Conservation (phyloP, 345 rosid genomes). For the Salix viminalis region DNA sequence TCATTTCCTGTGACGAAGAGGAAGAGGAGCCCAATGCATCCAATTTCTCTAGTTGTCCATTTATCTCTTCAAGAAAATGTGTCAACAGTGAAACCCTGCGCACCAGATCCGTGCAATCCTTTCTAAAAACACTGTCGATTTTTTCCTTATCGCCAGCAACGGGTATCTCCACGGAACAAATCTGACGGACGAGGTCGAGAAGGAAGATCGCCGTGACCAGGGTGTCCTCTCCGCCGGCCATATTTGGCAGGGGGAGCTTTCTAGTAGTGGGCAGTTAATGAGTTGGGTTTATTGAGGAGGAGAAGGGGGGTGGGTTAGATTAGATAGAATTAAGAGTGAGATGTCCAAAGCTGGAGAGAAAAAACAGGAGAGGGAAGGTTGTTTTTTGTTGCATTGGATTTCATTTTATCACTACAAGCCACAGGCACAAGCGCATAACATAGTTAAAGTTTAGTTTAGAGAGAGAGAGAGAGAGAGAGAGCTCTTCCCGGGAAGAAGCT, state of each 20-base stretch:
- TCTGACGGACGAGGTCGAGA: slow-evolving; percentile 20
- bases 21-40: slow-evolving; percentile 18
- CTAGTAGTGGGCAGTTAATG: neutral
- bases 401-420: neutral
- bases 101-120: slow-evolving; percentile 76
- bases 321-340: neutral
- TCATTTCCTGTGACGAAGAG: slow-evolving; percentile 19
- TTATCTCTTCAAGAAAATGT: slow-evolving; percentile 78
- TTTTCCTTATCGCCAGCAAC: slow-evolving; percentile 13
- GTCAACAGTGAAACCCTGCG: slow-evolving; percentile 63
- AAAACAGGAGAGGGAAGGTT: neutral
- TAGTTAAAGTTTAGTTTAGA: neutral
- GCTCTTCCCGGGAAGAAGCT: slow-evolving; percentile 41
- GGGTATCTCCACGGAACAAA: slow-evolving; percentile 1
- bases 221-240: neutral
- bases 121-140: slow-evolving; percentile 33
- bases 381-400: neutral
- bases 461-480: slow-evolving; percentile 9
- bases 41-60: slow-evolving; percentile 11
- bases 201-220: slow-evolving; percentile 2
- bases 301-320: neutral
- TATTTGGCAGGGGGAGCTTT: neutral
- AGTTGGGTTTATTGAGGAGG: neutral
- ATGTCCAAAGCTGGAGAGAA: slow-evolving; percentile 1
- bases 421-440: neutral